Base-by-base conservation (phyloP, 495 filamentous ascomycete genomes). In the Entonaema liquescens region DNA sequence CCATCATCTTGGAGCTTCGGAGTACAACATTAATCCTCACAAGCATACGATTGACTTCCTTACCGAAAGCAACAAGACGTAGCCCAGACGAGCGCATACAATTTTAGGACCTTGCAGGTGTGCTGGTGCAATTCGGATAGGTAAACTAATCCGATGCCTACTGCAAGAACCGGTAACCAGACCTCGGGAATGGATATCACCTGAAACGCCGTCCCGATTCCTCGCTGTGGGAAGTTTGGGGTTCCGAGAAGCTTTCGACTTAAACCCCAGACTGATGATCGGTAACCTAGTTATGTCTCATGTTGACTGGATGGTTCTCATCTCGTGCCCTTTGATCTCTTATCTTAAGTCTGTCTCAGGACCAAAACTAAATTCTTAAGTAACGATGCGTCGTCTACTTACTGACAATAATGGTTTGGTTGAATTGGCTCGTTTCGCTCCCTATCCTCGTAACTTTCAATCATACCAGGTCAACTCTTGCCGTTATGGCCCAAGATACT, bases 171-270 rank as follows among this genome's bases (percentile, higher is more conserved):
- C 38, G 57, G 57, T 50, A 29, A 47, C 17, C 26, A 36, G 62
- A 62, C 5, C 17, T 62, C 68, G 53, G 58, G 11, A 49, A 62
- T 67, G 36, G 23, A 49, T 56, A 44, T 35, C 26, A 52, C 17
- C 33, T 35, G 44, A 38, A 50, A 47, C 19, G 29, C 49, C 33
- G 55, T 61, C 49, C 60, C 59, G 17, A 55, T 17, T 42, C 25
- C 21, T 42, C 19, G 25, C 35, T 9, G 19, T 8, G 35, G 29
- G 55, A 57, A 47, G 31, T 47, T 59, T 64, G 60, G 47, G 55
- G 55, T 36, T 57, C 70, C 70, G 65, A 62, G 59, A 72, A 72
- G 55, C 70, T 72, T 72, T 68, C 33, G 2, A 25, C 28, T 12
- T 64, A 58, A 54, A 42, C 60, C 31, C 40, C 44, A 61, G 59